phyloP scores from a whole-genome alignment of 1,284 basidiomycete species.

The Violaceomyces palustris region DNA sequence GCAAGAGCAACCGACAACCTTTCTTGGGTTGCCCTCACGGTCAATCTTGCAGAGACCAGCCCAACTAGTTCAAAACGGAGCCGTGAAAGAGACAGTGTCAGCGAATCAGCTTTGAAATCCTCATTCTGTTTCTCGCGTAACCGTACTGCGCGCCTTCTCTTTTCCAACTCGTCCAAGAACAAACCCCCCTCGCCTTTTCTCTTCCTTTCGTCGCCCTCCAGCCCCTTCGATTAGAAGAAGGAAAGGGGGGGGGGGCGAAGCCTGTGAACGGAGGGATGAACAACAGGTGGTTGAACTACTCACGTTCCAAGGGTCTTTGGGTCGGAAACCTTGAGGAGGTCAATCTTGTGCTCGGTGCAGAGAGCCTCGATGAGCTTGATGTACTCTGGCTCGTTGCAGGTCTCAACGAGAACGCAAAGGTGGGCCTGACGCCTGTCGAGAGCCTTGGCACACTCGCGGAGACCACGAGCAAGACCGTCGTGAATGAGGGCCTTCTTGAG shows the following conservation, averaged over 20 bases:
- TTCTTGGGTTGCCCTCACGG: conserved; percentile 95
- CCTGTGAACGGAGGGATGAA: too few species aligned
- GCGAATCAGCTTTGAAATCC: too few species aligned
- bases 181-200: too few species aligned
- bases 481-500: conserved; percentile 94
- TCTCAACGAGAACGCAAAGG: conserved; percentile 97
- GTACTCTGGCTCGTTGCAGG: conserved; percentile 98
- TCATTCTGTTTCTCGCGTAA: too few species aligned
- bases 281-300: conserved; percentile 3
- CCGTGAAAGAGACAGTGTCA: too few species aligned
- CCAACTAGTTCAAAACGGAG: conserved; percentile 63
- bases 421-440: conserved; percentile 98
- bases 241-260: too few species aligned
- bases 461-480: conserved; percentile 95
- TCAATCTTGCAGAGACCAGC: conserved; percentile 94
- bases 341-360: conserved; percentile 98
- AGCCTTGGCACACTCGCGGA: conserved; percentile 95
- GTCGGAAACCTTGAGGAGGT: conserved; percentile 95
- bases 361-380: conserved; percentile 99
- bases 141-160: too few species aligned
- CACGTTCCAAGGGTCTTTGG: conserved; percentile 83
- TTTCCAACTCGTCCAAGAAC: too few species aligned
- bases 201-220: too few species aligned
- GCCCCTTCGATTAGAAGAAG: too few species aligned
- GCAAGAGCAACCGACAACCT: conserved; percentile 68